phyloP scores from a whole-genome alignment of 1,284 basidiomycete genomes.

The Lignosus rhinocerotis region DNA sequence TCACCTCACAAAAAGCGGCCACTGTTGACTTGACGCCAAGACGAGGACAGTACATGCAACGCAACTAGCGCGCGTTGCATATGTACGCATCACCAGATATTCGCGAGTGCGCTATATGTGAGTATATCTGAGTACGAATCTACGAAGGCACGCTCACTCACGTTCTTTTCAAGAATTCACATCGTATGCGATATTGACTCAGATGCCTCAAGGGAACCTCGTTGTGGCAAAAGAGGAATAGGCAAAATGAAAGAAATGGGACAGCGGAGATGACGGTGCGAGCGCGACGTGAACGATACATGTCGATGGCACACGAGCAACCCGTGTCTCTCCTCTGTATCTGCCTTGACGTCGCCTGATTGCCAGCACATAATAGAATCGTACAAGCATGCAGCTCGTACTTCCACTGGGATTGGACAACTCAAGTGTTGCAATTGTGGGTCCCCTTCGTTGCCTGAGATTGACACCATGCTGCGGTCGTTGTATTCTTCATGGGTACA shows the following conservation, averaged over 20 bases:
- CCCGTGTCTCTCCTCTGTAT: neutral
- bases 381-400: conserved; percentile 1
- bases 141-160: neutral
- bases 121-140: neutral
- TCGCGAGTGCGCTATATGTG: neutral
- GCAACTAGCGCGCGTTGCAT: neutral
- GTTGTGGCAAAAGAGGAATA: neutral
- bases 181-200: neutral
- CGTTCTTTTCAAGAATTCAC: neutral
- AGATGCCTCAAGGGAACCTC: neutral
- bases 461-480: no score
- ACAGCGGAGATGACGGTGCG: neutral
- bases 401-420: conserved; percentile 1
- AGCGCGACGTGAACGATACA: neutral
- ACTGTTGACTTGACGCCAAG: conserved; percentile 1
- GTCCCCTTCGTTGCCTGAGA: neutral
- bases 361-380: neutral
- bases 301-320: neutral
- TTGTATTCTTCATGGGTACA: no score
- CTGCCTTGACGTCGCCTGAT: neutral
- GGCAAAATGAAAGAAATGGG: neutral
- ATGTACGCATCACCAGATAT: neutral
- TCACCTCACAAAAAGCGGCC: conserved; percentile 14
- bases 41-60: neutral
- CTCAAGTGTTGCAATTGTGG: neutral